Evolutionary conservation across 2,329 filamentous ascomycete genomes (phyloP).

Genomic region (Mycosphaerella arachidis): DNA sequence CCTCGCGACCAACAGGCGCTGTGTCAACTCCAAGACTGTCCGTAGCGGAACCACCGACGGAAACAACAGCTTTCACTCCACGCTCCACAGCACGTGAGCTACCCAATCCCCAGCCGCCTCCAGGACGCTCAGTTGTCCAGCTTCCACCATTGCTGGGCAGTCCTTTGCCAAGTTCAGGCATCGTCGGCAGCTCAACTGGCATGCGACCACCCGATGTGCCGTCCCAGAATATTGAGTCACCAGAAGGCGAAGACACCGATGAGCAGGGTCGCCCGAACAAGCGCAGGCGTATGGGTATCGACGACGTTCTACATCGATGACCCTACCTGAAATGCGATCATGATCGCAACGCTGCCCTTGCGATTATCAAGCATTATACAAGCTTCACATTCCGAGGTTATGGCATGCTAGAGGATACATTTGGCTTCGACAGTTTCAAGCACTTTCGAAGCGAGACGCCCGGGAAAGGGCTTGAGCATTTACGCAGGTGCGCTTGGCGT

Average conservation of each 20-base stretch:
- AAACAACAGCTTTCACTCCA: conserved; percentile 23
- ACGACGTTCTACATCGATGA: conserved; percentile 31
- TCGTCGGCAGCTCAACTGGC: background rate
- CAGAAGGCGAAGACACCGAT: conserved; percentile 24
- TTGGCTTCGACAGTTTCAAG: background rate
- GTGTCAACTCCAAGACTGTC: conserved; percentile 14
- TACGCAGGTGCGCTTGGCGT: background rate
- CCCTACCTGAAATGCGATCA: background rate
- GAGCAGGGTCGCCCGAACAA: conserved; percentile 20
- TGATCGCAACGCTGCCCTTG: background rate
- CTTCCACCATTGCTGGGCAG: conserved; percentile 25
- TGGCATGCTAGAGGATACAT: background rate
- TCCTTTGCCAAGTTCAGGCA: conserved; percentile 2
- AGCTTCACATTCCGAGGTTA: background rate
- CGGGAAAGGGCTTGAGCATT: background rate
- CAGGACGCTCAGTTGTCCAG: conserved; percentile 15
- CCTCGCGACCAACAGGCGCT: conserved; percentile 1
- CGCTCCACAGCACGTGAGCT: conserved; percentile 14
- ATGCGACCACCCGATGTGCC: background rate
- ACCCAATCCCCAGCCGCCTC: conserved; percentile 3
- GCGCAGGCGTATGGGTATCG: conserved; percentile 29
- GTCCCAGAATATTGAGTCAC: conserved; percentile 8
- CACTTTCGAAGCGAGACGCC: too few species aligned
- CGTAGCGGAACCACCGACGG: conserved; percentile 23
- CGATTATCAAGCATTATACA: background rate